phyloP scores from a whole-genome alignment of 2,329 filamentous ascomycete genomes.

The Pseudogymnoascus verrucosus region DNA sequence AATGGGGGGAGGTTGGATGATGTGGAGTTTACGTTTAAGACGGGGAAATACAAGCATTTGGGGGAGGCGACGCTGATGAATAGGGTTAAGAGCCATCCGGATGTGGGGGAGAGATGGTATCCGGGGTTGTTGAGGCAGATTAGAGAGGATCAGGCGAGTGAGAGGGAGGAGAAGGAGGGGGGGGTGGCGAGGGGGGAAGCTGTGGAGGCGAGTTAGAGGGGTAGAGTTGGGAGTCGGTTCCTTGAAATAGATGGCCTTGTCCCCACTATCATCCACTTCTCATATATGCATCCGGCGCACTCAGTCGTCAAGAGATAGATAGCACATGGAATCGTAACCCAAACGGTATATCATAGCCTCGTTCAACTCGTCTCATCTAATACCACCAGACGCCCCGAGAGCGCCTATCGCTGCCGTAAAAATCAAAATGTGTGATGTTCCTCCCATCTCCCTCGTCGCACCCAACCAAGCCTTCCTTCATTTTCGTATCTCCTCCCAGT shows the following conservation, averaged over 20 bases:
- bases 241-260: background rate
- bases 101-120: constrained; percentile 78
- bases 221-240: background rate
- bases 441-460: background rate
- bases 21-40: constrained; percentile 79
- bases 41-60: constrained; percentile 55
- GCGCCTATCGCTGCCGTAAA: constrained; percentile 8
- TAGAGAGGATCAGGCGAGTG: constrained; percentile 47
- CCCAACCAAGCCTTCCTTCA: background rate
- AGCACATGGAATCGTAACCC: background rate
- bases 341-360: background rate
- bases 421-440: constrained; percentile 1
- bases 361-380: background rate
- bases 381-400: constrained; percentile 6
- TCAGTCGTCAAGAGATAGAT: background rate
- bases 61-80: constrained; percentile 82
- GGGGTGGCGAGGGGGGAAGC: constrained; percentile 19
- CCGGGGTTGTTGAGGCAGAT: constrained; percentile 49
- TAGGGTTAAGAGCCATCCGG: constrained; percentile 76
- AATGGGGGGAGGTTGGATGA: constrained; percentile 57
- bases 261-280: background rate
- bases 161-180: constrained; percentile 27
- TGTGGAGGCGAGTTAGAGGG: constrained; percentile 34
- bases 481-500: background rate
- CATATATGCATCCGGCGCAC: background rate